These are phyloP conservation scores for Dendrobium officinale DNA, from an alignment of 106 monocot genomes.

Conservation along the genomic window DNA sequence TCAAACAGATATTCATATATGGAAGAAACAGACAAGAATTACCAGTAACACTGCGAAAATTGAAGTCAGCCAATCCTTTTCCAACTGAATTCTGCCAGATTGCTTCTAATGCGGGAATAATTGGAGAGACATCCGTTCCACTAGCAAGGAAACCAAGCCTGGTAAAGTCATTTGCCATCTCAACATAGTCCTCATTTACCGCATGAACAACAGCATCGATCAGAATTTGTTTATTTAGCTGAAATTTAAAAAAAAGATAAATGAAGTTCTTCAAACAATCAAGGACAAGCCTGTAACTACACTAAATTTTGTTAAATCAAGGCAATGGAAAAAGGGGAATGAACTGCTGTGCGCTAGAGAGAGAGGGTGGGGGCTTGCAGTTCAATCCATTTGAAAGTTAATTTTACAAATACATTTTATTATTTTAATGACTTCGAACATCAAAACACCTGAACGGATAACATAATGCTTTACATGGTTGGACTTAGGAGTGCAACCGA, in stretches of 20 bases:
- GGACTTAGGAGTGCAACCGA: neutral
- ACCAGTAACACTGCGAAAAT: constrained; percentile 97
- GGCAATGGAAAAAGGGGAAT: neutral
- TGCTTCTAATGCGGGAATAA: constrained; percentile 90
- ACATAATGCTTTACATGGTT: neutral
- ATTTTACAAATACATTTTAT: neutral
- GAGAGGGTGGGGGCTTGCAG: neutral
- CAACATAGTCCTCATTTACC: constrained; percentile 99
- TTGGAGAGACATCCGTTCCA: constrained; percentile 92
- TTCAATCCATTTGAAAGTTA: neutral
- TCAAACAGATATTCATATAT: neutral
- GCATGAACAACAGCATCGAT: constrained; percentile 99
- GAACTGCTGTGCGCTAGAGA: neutral
- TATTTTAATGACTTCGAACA: neutral
- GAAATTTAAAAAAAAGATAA: constrained; percentile 20
- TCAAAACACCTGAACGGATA: neutral
- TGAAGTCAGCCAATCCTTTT: constrained; percentile 92
- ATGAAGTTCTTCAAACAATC: neutral
- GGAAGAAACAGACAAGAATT: neutral
- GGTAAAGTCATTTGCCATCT: constrained; percentile 99
- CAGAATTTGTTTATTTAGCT: constrained; percentile 98
- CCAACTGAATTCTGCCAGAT: constrained; percentile 97
- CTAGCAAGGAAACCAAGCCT: constrained; percentile 97
- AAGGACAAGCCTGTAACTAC: neutral
- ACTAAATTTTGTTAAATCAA: neutral